Base-by-base conservation (phyloP, 164 flowering plant genomes). In the Stephania cephalantha region DNA sequence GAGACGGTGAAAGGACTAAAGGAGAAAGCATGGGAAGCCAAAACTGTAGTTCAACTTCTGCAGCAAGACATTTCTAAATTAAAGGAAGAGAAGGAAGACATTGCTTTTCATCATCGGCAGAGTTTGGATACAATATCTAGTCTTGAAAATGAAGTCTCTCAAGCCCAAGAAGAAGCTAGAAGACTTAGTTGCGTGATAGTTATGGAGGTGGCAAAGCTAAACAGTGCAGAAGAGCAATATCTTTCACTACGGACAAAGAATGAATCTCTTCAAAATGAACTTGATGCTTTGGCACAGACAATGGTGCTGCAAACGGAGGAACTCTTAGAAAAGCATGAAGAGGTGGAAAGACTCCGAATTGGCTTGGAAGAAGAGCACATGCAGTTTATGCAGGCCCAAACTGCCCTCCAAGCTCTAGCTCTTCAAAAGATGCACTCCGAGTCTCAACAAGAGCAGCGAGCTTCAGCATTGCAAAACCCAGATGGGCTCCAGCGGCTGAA, bases 361-460 rank as follows among this genome's bases (percentile, higher is more conserved):
- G 71, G 78, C 69, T 66, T 91, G 46, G 85, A 87, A 70, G 90
- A 90, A 45, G 97, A 91, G 77, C 88, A 78, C 9, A 75, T 79
- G 17, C 88, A 82, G 29, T 84, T 83, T 80, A 71, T 82, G 68
- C 84, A 88, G 74, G 84, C 86, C 69, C 91, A 90, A 80, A 85
- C 84, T 31, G 80, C 90, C 75, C 86, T 93, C 25, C 83, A 81
- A n/a, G 71, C 83, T 69, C 74, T 91, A n/a, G 71, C 83, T 69
- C 74, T 91, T 77, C 89, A 90, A 77, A 79, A 82, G 73, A 50
- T 89, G 82, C 91, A 89, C 69, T 78, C 85, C 64, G 85, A 88
- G 72, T 90, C 95, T 78, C 95, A 86, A 73, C 93, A 90, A 72
- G 88, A 89, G 64, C 95, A 89, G 79, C 86, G 76, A 79, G 81